Evolutionary conservation across 2,329 filamentous ascomycete species (phyloP).

Genomic region (Fusarium sp.): DNA sequence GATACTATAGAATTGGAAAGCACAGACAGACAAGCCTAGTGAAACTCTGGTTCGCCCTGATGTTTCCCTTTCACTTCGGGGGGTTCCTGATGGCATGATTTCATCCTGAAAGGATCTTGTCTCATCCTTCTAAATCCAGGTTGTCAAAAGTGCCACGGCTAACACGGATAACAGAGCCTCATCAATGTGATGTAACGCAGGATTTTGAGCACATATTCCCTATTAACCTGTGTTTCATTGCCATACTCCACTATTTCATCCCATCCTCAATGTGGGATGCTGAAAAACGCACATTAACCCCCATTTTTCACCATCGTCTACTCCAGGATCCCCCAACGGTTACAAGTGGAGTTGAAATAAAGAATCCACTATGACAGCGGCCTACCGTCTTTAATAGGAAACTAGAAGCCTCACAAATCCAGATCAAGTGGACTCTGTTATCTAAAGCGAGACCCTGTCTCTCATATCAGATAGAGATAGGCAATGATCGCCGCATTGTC

Average conservation of each 20-base stretch:
- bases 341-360: conserved; percentile 3
- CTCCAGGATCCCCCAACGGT: conserved; percentile 4
- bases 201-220: not conserved
- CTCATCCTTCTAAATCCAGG: not conserved
- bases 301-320: conserved; percentile 7
- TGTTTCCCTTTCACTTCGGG: too few species aligned
- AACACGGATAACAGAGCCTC: not conserved
- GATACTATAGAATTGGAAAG: not conserved
- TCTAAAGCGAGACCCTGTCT: not conserved
- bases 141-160: not conserved
- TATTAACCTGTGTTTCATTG: not conserved
- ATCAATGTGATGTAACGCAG: not conserved
- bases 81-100: not conserved
- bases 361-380: conserved; percentile 8
- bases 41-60: not conserved
- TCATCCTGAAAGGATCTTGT: not conserved
- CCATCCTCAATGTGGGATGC: conserved; percentile 16
- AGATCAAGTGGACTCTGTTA: not conserved
- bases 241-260: conserved; percentile 9
- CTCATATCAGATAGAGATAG: not conserved
- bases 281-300: conserved; percentile 7
- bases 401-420: not conserved
- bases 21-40: not conserved
- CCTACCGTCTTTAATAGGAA: conserved; percentile 10
- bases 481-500: conserved; percentile 5